phyloP scores from a whole-genome alignment of 371 early-diverging fungal genomes.

The Rhizomucor pusillus region DNA sequence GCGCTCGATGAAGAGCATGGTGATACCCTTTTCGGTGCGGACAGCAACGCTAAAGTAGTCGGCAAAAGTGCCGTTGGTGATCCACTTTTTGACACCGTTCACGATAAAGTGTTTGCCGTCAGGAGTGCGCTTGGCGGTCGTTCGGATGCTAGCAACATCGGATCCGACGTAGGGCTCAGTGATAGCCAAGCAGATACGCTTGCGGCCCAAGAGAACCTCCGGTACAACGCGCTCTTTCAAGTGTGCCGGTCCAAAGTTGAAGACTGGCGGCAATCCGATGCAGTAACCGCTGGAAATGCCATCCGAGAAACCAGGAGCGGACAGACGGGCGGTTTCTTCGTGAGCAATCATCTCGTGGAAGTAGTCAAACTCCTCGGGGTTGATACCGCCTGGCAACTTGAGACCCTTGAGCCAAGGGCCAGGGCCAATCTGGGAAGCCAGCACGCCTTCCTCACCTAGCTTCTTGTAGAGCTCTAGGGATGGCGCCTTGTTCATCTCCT shows the following conservation, averaged over 20 bases:
- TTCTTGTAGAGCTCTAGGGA: conserved; percentile 44
- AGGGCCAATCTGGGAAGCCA: conserved; percentile 35
- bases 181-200: conserved; percentile 72
- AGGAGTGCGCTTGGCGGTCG: conserved; percentile 64
- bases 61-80: conserved; percentile 47
- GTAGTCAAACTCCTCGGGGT: conserved; percentile 60
- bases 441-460: conserved; percentile 33
- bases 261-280: conserved; percentile 54
- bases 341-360: conserved; percentile 67
- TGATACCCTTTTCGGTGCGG: conserved; percentile 63
- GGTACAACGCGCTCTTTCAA: conserved; percentile 54
- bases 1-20: conserved; percentile 62
- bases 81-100: conserved; percentile 83
- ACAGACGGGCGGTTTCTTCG: conserved; percentile 69
- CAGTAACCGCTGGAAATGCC: conserved; percentile 35
- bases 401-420: conserved; percentile 33
- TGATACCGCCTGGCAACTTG: conserved; percentile 50
- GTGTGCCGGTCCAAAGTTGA: conserved; percentile 23
- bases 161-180: conserved; percentile 71
- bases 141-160: conserved; percentile 77
- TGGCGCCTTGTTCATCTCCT: no score
- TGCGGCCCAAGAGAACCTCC: conserved; percentile 64
- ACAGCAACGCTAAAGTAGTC: conserved; percentile 71
- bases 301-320: conserved; percentile 27
- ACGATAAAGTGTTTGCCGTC: conserved; percentile 69